These are phyloP conservation scores for Neofusicoccum kwambonambiense DNA, from an alignment of 2,329 filamentous ascomycete genomes.

Conservation along the genomic window DNA sequence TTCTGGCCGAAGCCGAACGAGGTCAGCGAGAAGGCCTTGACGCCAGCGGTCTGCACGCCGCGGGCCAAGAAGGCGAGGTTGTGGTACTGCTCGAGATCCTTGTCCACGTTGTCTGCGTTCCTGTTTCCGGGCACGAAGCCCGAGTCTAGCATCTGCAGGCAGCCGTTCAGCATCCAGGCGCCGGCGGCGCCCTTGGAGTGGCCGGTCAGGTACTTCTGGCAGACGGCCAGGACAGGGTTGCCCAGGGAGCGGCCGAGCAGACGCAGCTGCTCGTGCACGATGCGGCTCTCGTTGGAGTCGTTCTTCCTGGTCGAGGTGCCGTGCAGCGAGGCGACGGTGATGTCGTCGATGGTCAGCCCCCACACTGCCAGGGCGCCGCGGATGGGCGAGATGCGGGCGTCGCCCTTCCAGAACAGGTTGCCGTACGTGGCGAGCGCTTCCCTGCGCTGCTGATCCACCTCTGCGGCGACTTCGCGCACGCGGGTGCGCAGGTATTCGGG, in stretches of 20 bases:
- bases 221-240: constrained; percentile 33
- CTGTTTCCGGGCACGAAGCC: constrained; percentile 38
- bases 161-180: constrained; percentile 42
- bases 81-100: constrained; percentile 25
- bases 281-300: constrained; percentile 41
- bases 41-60: constrained; percentile 22
- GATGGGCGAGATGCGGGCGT: constrained; percentile 35
- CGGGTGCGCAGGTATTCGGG: background rate
- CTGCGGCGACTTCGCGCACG: background rate
- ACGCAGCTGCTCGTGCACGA: constrained; percentile 37
- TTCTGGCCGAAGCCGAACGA: constrained; percentile 50
- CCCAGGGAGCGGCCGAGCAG: constrained; percentile 37
- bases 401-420: constrained; percentile 33
- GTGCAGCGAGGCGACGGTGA: constrained; percentile 40
- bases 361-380: constrained; percentile 37
- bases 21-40: constrained; percentile 42
- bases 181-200: constrained; percentile 41
- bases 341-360: constrained; percentile 40
- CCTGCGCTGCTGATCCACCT: background rate
- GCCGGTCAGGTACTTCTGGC: constrained; percentile 34
- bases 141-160: constrained; percentile 35
- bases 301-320: constrained; percentile 43
- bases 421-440: constrained; percentile 23
- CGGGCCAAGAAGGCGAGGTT: constrained; percentile 35
- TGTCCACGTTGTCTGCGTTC: constrained; percentile 40